Evolutionary conservation across 306 rosid species (phyloP).

Genomic region (Albizia julibrissin): DNA sequence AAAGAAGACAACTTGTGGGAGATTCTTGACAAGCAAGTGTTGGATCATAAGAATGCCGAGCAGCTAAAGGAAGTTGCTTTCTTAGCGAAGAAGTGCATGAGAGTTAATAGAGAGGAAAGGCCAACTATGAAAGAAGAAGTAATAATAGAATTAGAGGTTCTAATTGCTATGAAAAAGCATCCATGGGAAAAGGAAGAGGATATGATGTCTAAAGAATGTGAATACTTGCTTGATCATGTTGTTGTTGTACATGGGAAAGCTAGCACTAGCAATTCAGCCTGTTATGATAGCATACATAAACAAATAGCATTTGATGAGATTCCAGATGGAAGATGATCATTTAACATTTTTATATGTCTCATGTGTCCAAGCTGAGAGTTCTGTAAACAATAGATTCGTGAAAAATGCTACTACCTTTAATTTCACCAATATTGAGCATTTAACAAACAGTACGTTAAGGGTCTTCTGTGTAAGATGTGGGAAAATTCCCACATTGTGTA

Average conservation of each 20-base stretch:
- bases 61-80: constrained; percentile 33
- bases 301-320: background rate
- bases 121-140: constrained; percentile 45
- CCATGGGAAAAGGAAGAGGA: constrained; percentile 4
- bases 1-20: constrained; percentile 27
- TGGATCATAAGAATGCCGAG: constrained; percentile 8
- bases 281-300: background rate
- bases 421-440: no score
- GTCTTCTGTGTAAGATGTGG: no score
- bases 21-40: constrained; percentile 32
- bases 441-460: no score
- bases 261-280: background rate
- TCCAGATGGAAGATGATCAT: background rate
- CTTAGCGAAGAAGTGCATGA: constrained; percentile 30
- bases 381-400: no score
- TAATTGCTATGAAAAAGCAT: constrained; percentile 4
- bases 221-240: constrained; percentile 1
- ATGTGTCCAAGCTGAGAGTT: background rate
- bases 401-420: no score
- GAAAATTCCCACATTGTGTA: no score
- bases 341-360: background rate
- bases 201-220: background rate
- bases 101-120: constrained; percentile 37
- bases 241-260: background rate
- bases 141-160: constrained; percentile 37